Evolutionary conservation across 306 rosid genomes (phyloP).

Genomic region (Cucurbita maxima): DNA sequence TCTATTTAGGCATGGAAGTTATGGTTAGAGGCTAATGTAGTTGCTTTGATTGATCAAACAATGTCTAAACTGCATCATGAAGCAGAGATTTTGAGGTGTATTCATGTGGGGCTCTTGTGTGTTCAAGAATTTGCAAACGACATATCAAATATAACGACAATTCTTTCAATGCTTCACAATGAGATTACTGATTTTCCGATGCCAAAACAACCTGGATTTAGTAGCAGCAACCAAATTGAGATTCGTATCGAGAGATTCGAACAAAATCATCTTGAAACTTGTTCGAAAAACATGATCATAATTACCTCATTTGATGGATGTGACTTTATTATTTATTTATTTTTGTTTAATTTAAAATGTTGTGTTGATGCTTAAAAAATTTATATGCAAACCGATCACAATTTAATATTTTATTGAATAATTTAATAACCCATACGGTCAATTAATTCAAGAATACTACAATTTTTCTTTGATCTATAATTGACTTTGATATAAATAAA

Average conservation of each 20-base stretch:
- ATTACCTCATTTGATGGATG: slow-evolving; percentile 9
- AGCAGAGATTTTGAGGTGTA: slow-evolving; percentile 6
- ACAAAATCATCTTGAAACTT: background rate
- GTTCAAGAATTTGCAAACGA: slow-evolving; percentile 15
- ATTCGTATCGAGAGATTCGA: background rate
- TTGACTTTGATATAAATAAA: too few relatives aligned
- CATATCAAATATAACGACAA: slow-evolving; percentile 14
- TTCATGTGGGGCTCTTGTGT: slow-evolving; percentile 17
- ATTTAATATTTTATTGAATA: too few relatives aligned
- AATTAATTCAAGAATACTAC: too few relatives aligned
- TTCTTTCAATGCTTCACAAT: slow-evolving; percentile 12
- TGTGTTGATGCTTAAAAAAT: too few relatives aligned
- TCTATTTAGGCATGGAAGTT: slow-evolving; percentile 6
- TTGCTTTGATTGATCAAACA: slow-evolving; percentile 9
- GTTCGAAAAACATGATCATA: background rate
- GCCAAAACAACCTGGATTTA: slow-evolving; percentile 17
- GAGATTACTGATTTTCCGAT: slow-evolving; percentile 10
- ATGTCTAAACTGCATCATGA: background rate
- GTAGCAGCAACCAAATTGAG: background rate
- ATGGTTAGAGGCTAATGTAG: background rate
- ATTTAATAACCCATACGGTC: too few relatives aligned
- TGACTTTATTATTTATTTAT: too few relatives aligned
- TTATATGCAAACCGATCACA: too few relatives aligned
- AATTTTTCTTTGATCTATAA: too few relatives aligned
- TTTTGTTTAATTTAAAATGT: too few relatives aligned